These are phyloP conservation scores for Vicia villosa DNA, from an alignment of 306 rosid species.

Conservation along the genomic window DNA sequence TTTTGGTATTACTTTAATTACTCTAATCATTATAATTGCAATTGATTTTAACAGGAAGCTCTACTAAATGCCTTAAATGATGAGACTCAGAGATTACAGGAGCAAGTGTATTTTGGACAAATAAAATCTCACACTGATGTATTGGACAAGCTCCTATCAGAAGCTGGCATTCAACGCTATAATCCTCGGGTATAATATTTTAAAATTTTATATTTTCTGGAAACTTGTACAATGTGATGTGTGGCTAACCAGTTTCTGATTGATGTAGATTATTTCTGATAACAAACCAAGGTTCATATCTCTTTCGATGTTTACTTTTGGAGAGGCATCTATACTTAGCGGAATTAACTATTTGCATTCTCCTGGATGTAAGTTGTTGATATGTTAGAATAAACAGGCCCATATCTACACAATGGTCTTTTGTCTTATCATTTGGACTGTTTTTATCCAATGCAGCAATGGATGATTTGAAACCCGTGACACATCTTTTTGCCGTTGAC, in stretches of 20 bases:
- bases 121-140: constrained; percentile 83
- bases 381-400: constrained; percentile 34
- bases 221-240: constrained; percentile 21
- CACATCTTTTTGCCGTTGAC: constrained; percentile 85
- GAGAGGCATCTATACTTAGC: constrained; percentile 60
- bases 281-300: constrained; percentile 75
- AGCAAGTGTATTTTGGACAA: constrained; percentile 91
- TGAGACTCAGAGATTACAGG: constrained; percentile 92
- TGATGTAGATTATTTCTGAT: constrained; percentile 73
- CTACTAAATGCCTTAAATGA: constrained; percentile 82
- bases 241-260: constrained; percentile 20
- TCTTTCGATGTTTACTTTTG: constrained; percentile 54
- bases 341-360: constrained; percentile 74
- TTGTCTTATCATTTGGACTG: constrained; percentile 39
- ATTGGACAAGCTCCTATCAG: constrained; percentile 75
- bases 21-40: constrained; percentile 24
- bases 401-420: constrained; percentile 20
- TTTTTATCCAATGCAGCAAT: constrained; percentile 55
- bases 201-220: constrained; percentile 3
- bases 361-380: constrained; percentile 73
- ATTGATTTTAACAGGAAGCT: constrained; percentile 69
- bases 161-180: constrained; percentile 86
- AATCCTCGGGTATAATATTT: constrained; percentile 75
- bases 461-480: constrained; percentile 90
- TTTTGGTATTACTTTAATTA: background rate